A percentile compares a stretch with the other conserved stretches of the same genome.
Evolutionary conservation across 164 flowering plant species (phyloP).

Genomic region (Annona squamosa): DNA sequence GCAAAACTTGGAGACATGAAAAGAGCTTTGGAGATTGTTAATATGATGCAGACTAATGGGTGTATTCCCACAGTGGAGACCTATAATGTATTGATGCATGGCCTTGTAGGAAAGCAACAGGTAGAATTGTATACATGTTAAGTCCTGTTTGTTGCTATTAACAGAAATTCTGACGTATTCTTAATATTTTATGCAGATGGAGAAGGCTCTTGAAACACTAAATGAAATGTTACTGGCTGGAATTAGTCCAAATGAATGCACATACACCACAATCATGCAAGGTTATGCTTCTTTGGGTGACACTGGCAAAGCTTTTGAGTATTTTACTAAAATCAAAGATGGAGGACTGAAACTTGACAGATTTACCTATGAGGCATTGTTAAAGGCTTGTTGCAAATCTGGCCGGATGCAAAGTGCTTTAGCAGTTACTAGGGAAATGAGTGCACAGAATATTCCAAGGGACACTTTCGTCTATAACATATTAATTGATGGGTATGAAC

Average conservation of each 20-base stretch:
- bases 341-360: slow-evolving; percentile 85
- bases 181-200: slow-evolving; percentile 55
- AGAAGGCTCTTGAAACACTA: slow-evolving; percentile 64
- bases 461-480: slow-evolving; percentile 89
- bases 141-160: background rate
- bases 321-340: slow-evolving; percentile 66
- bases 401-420: slow-evolving; percentile 99
- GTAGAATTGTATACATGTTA: slow-evolving; percentile 24
- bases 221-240: slow-evolving; percentile 86
- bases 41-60: slow-evolving; percentile 87
- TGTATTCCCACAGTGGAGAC: slow-evolving; percentile 93
- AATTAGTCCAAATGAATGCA: slow-evolving; percentile 66
- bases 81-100: slow-evolving; percentile 77
- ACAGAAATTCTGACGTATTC: background rate
- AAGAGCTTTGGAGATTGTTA: slow-evolving; percentile 68
- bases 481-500: slow-evolving; percentile 86
- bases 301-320: slow-evolving; percentile 89
- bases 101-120: slow-evolving; percentile 87
- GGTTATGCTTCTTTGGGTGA: slow-evolving; percentile 96
- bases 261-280: slow-evolving; percentile 91
- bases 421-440: slow-evolving; percentile 93
- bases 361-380: slow-evolving; percentile 79
- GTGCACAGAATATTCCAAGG: slow-evolving; percentile 61
- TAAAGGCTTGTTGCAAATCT: slow-evolving; percentile 97
- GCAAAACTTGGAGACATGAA: slow-evolving; percentile 75